These are phyloP conservation scores for Trichoderma sp. DNA, from an alignment of 2,329 filamentous ascomycete genomes.

Conservation along the genomic window DNA sequence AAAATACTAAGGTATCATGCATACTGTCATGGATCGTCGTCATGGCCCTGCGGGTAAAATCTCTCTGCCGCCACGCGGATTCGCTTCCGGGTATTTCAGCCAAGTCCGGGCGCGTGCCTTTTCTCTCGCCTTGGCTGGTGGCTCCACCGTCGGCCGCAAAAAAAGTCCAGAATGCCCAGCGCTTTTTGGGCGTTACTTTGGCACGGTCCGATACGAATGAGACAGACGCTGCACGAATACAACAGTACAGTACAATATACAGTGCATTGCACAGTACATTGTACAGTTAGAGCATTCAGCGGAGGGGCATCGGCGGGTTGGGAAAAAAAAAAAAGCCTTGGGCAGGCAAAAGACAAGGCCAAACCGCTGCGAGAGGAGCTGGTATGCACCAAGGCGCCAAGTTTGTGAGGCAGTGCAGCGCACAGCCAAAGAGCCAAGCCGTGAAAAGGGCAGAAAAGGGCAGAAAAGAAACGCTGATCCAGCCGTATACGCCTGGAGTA, in stretches of 20 bases:
- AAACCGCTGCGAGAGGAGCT: not conserved
- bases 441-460: not conserved
- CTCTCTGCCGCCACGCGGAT: not conserved
- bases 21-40: conserved; percentile 4
- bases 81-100: not conserved
- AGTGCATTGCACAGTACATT: no score
- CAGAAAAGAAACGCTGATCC: no score
- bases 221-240: not conserved
- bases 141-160: not conserved
- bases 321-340: not conserved
- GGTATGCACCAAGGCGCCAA: no score
- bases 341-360: not conserved
- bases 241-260: not conserved
- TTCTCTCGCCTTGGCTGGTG: not conserved
- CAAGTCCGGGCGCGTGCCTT: not conserved
- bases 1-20: not conserved
- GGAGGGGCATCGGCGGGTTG: not conserved
- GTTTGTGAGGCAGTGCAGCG: not conserved
- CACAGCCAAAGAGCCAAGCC: conserved; percentile 10
- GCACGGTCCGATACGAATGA: not conserved
- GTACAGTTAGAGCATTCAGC: not conserved
- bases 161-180: not conserved
- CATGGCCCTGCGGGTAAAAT: conserved; percentile 7
- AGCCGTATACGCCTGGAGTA: not conserved
- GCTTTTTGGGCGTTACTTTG: not conserved